These are phyloP conservation scores for Craspedostauros australis DNA, from an alignment of 108 stramenopile species.

Conservation along the genomic window DNA sequence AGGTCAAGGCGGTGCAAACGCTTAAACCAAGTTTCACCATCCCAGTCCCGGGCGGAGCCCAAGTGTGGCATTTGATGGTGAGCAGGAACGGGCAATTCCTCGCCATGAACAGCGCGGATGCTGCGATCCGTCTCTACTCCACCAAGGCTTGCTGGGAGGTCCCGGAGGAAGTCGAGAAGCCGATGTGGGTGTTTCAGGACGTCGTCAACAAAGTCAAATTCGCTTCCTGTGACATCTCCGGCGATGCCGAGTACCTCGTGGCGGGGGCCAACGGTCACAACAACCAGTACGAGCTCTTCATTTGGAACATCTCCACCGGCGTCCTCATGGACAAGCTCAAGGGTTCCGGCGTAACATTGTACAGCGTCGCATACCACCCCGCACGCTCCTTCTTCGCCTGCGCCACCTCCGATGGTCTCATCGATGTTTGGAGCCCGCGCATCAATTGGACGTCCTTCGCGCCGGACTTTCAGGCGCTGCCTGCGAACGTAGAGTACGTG, in stretches of 20 bases:
- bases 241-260: constrained; percentile 75
- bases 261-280: constrained; percentile 60
- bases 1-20: neutral
- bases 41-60: constrained; percentile 47
- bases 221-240: constrained; percentile 63
- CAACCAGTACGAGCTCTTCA: constrained; percentile 49
- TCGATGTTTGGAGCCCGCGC: constrained; percentile 73
- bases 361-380: constrained; percentile 76
- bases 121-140: constrained; percentile 56
- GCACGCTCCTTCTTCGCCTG: constrained; percentile 73
- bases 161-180: constrained; percentile 29
- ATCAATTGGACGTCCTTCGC: constrained; percentile 81
- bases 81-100: constrained; percentile 58
- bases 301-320: constrained; percentile 75
- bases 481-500: constrained; percentile 66
- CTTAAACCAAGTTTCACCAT: constrained; percentile 24
- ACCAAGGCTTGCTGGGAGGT: constrained; percentile 43
- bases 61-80: constrained; percentile 51
- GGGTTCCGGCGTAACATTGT: constrained; percentile 48
- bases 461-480: constrained; percentile 78
- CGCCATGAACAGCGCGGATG: constrained; percentile 64
- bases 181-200: constrained; percentile 62
- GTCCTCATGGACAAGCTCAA: constrained; percentile 69
- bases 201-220: constrained; percentile 61
- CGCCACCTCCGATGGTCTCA: constrained; percentile 68